Conservation (phyloP, 2,329 filamentous ascomycete species). For the Fusarium irregulare region DNA sequence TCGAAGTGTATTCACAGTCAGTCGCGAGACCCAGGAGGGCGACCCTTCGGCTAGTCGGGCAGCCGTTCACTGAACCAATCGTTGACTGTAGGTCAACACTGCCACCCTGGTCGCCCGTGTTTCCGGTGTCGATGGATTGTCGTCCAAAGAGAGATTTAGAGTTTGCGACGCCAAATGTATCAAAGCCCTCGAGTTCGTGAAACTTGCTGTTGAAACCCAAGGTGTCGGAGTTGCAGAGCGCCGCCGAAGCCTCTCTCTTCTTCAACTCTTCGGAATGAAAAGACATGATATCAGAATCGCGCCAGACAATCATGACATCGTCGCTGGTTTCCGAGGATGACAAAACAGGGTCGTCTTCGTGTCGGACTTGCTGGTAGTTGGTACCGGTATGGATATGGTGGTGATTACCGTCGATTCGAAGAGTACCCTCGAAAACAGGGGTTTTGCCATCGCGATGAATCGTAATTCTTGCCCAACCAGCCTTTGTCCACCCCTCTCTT, state of each 20-base stretch:
- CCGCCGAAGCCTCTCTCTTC: conserved; percentile 64
- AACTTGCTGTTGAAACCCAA: conserved; percentile 82
- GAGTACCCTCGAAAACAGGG: conserved; percentile 91
- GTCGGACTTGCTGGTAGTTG: conserved; percentile 79
- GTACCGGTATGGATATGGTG: conserved; percentile 85
- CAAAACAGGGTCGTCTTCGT: conserved; percentile 76
- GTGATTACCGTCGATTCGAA: conserved; percentile 81
- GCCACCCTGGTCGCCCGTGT: conserved; percentile 77
- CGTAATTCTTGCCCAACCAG: conserved; percentile 87
- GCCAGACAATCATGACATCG: conserved; percentile 90
- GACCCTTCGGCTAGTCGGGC: conserved; percentile 89
- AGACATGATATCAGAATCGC: conserved; percentile 84
- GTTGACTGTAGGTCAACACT: conserved; percentile 77
- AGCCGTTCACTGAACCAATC: conserved; percentile 86
- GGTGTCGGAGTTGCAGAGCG: conserved; percentile 78
- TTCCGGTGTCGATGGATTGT: conserved; percentile 73
- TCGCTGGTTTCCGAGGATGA: conserved; percentile 60
- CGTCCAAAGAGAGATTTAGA: conserved; percentile 77
- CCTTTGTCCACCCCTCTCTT: conserved; percentile 76
- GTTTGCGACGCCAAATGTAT: conserved; percentile 69
- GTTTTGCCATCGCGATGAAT: conserved; percentile 79
- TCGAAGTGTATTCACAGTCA: conserved; percentile 86
- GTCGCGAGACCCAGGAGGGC: conserved; percentile 92
- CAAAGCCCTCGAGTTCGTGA: conserved; percentile 61
- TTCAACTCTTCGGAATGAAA: conserved; percentile 68